Evolutionary conservation across 2,329 filamentous ascomycete genomes (phyloP), one percentile per base, ranked within the genome.

Genomic region (Ascochyta rabiei): DNA sequence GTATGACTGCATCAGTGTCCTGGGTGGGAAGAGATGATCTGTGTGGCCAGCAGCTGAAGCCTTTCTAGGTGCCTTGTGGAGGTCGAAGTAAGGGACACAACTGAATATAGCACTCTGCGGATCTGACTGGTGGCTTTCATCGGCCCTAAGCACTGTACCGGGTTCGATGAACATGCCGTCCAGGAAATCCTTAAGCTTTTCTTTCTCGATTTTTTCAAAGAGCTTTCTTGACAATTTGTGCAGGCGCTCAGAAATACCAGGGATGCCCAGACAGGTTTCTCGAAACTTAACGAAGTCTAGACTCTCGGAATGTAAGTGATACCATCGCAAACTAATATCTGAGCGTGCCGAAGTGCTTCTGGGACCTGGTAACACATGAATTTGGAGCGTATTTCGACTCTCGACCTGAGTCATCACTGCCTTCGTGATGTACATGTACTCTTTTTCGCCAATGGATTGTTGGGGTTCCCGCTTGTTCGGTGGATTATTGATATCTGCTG

Each of bases 141-240:
- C 70, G 6, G 53, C 68, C 41, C 70, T 62, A 12, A 73, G 31
- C 9, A 73, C 66, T 3, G 69, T 71, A 7, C 71, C 71, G 7
- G 69, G 69, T 42, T 73, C 69, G n/a, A 73, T 66, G 46, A 70
- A 74, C 55, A 66, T 64, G 6, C 71, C 71, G 8, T 58, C 60
- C 3, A 68, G 21, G 21, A 62, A 69, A 10, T 56, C 43, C 33
- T 67, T 69, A 9, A 66, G 48, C 10, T 64, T 68, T 7, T 72
- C 63, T 24, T 59, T 65, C 40, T 71, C 63, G 1, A 74, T 19
- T 39, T 59, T 67, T 15, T 54, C 48, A 5, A 73, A 48, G 1
- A 62, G 53, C 18, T 61, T 62, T 3, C 21, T 35, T 5, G 57
- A 57, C 3, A 72, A 50, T n/a, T 31, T 57, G 18, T 58, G 53